Base-by-base conservation (phyloP, 208 protist species). In the Wallacemonas collosoma region DNA sequence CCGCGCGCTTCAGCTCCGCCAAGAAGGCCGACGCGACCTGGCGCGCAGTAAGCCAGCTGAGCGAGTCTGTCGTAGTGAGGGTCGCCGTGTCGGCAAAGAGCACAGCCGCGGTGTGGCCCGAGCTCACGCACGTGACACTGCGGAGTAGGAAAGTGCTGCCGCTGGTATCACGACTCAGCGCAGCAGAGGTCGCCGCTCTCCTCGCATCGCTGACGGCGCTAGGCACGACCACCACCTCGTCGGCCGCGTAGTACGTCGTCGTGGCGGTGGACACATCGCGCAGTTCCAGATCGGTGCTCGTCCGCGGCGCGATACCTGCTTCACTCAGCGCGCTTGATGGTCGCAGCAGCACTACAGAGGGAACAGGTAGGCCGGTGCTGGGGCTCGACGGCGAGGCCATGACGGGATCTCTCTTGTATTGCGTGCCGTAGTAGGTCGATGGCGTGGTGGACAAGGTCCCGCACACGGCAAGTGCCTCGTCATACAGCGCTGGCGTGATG, bases 1-100 rank as follows among this genome's bases (percentile, higher is more conserved):
- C 72, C 60, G 68, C 45, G 45, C 45, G 68, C 66, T 61, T 60
- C 54, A 81, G 62, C 35, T 67, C 48, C 69, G 78, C 45, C 48
- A 82, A 86, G 44, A 86, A 63, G 38, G 71, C 72, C 2, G 70
- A 71, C 57, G 77, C 73, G 8, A 73, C 67, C 15, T 75, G 77
- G n/a, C 75, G 81, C 51, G 80, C 71, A 39, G 73, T 74, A 4
- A 75, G 63, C 81, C 81, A 86, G 45, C 77, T 71, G 57, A 82
- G 64, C 67, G 77, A 82, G 3, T 72, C 72, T 9, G 60, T 26
- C 6, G 71, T 17, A n/a, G 75, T 69, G 43, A 72, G 71, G 11
- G 73, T 43, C 57, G 75, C 73, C 54, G 81, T 86, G 77, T 86
- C 81, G 43, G 62, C 47, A 35, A 77, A 54, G 47, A 82, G 41